Base-by-base conservation (phyloP, 2,329 filamentous ascomycete species). In the Fusarium acutatum region DNA sequence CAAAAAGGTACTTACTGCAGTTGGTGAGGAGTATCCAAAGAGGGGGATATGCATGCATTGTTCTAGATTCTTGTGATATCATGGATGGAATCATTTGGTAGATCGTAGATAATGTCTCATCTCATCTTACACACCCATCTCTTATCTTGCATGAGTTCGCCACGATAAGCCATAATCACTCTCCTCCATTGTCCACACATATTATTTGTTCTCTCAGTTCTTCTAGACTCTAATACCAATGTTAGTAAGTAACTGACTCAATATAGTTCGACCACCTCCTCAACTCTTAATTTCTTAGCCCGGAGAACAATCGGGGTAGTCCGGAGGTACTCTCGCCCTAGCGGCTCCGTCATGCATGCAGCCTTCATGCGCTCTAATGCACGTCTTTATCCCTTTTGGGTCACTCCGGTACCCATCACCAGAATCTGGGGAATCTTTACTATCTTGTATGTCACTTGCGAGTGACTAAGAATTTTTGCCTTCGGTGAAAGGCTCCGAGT, bases 351-450 rank as follows among this genome's bases (percentile, higher is more conserved):
- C 64, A 12, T 58, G 68, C 72, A 74, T 74, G 41, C 44, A 32
- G n/a, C 41, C 32, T n/a, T 43, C 43, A 70, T 60, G 50, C 28
- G 18, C 7, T 17, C 72, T 73, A 75, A 72, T 75, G 72, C 72
- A 66, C 26, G 22, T 10, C 24, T 58, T 68, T 54, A 50, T 75
- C 72, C 69, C 57, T 28, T 75, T 75, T 75, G 67, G 72, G 72
- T 68, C 64, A 62, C 62, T 73, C 68, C 58, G 70, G 64, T 56
- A 69, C 58, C 70, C 58, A 53, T 72, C 56, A 61, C 60, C 41
- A 74, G 71, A 74, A 74, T 74, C 72, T 72, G 72, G 72, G 72
- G 72, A 64, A 71, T 18, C 8, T 37, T 40, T 18, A 7, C 57
- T 37, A 57, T 68, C 56, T 53, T 35, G 47, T 37, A 14, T 34